Evolutionary conservation across 352 stramenopile genomes (phyloP).

Genomic region (Aphanomyces euteiches): DNA sequence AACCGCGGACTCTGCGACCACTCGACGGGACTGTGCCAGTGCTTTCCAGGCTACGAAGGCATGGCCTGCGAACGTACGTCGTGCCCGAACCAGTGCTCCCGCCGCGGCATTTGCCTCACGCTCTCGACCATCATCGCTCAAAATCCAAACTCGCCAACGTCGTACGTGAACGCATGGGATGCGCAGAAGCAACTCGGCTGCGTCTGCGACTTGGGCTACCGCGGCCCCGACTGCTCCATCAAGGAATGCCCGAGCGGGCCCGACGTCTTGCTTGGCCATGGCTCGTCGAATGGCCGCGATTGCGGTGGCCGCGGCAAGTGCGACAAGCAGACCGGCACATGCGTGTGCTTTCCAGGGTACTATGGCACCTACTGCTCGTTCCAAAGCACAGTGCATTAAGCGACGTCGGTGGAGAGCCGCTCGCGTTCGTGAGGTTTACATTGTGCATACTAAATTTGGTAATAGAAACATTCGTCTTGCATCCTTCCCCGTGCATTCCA

Average conservation of each 20-base stretch:
- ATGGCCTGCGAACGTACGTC: conserved; percentile 89
- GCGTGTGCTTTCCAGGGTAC: conserved; percentile 93
- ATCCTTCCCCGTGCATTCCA: too few species aligned
- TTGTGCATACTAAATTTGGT: too few species aligned
- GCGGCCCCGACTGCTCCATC: conserved; percentile 93
- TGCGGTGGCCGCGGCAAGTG: conserved; percentile 94
- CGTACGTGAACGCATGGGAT: conserved; percentile 86
- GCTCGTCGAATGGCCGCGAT: conserved; percentile 67
- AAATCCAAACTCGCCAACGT: background rate
- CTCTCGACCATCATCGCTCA: conserved; percentile 75
- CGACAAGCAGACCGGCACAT: conserved; percentile 91
- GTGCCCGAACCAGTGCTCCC: conserved; percentile 94
- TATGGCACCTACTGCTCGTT: conserved; percentile 90
- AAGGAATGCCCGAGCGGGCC: conserved; percentile 91
- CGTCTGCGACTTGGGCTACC: conserved; percentile 92
- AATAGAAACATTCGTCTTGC: too few species aligned
- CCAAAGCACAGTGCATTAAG: conserved; percentile 78
- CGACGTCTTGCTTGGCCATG: conserved; percentile 88
- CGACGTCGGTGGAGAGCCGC: background rate
- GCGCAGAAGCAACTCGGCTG: conserved; percentile 91
- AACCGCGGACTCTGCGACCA: conserved; percentile 92
- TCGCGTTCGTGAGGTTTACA: background rate
- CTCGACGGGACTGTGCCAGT: conserved; percentile 84
- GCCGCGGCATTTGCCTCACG: conserved; percentile 91
- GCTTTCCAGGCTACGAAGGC: conserved; percentile 86